These are phyloP conservation scores for Mesostigma viride DNA, from an alignment of 139 green algal species.

Conservation along the genomic window DNA sequence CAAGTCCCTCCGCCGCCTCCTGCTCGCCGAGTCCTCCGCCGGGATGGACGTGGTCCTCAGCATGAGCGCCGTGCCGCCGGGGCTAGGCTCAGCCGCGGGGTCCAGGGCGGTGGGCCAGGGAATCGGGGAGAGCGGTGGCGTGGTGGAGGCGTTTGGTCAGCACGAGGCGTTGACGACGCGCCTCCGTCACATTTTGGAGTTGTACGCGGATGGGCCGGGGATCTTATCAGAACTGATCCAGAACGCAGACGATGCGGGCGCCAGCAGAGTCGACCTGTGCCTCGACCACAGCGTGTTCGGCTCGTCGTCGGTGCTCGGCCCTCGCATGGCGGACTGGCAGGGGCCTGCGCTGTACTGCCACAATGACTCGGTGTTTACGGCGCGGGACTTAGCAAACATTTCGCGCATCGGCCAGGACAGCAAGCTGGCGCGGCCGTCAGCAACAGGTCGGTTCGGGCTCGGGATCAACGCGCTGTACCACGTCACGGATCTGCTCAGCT, in stretches of 20 bases:
- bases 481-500: conserved; percentile 23
- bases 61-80: no score
- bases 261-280: conserved; percentile 38
- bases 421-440: conserved; percentile 50
- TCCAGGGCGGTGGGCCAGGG: no score
- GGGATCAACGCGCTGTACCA: conserved; percentile 50
- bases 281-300: conserved; percentile 44
- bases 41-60: conserved; percentile 36
- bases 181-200: conserved; percentile 63
- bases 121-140: no score
- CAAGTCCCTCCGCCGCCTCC: conserved; percentile 41
- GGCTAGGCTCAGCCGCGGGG: no score
- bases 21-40: conserved; percentile 43
- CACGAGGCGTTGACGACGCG: conserved; percentile 67
- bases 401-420: conserved; percentile 59
- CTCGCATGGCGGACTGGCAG: conserved; percentile 41
- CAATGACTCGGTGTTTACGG: conserved; percentile 57
- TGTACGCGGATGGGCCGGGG: conserved; percentile 58
- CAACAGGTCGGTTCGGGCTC: conserved; percentile 48
- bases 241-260: conserved; percentile 70
- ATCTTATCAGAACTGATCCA: conserved; percentile 26
- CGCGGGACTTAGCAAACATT: conserved; percentile 52
- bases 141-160: conserved; percentile 65
- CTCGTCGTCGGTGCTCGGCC: conserved; percentile 40
- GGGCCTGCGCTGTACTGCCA: conserved; percentile 55